Percentiles rank a stretch among this genome's conserved stretches.
Conservation (phyloP, 208 protist genomes). For the Trypanosoma cruzi region DNA sequence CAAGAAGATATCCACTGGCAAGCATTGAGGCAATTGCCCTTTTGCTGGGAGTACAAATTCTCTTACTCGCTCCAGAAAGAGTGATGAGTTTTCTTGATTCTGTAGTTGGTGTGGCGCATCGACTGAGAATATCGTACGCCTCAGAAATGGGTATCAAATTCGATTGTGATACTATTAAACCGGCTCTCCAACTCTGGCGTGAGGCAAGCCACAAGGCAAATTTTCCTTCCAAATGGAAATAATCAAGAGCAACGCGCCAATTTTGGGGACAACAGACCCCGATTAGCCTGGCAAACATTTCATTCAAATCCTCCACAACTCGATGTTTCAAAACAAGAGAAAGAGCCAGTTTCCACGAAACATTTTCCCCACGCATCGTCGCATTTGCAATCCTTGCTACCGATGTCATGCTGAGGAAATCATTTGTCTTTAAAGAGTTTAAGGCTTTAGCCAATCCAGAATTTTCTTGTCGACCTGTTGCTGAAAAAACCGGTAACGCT, state of each 20-base stretch:
- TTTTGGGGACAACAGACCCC: constrained; percentile 46
- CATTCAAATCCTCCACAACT: constrained; percentile 44
- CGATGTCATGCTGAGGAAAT: constrained; percentile 5
- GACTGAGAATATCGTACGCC: constrained; percentile 42
- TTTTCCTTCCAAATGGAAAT: constrained; percentile 20
- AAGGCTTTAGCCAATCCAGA: background rate
- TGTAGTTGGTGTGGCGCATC: constrained; percentile 29
- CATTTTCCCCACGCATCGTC: constrained; percentile 17
- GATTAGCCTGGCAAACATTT: constrained; percentile 49
- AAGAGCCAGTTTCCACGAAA: constrained; percentile 42
- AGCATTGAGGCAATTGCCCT: constrained; percentile 42
- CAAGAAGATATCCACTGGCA: constrained; percentile 47
- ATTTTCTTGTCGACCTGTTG: background rate
- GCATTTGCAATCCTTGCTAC: constrained; percentile 25
- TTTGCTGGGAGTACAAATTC: constrained; percentile 23
- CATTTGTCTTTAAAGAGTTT: constrained; percentile 1
- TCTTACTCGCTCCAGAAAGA: constrained; percentile 14
- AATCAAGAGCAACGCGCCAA: constrained; percentile 44
- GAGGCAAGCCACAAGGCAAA: constrained; percentile 52
- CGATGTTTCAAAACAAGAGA: constrained; percentile 27
- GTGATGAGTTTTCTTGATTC: constrained; percentile 26
- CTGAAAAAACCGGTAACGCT: background rate
- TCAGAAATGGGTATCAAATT: constrained; percentile 10
- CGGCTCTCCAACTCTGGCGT: constrained; percentile 48
- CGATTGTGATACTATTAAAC: constrained; percentile 23